Conservation (phyloP, 2,329 filamentous ascomycete species). For the Myriosclerotinia curreyana region DNA sequence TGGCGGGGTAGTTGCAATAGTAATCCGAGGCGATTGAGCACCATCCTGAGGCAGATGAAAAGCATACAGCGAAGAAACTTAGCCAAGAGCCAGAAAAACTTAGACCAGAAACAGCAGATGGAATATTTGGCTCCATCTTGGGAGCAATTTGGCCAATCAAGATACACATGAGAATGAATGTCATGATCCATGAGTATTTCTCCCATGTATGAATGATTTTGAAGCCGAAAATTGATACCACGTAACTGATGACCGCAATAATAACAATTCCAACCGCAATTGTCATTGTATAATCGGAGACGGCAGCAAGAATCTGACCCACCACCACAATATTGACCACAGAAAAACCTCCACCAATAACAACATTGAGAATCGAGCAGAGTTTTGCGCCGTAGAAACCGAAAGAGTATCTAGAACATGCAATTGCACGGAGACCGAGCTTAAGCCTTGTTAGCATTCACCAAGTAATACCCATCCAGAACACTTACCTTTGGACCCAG, state of each 20-base stretch:
- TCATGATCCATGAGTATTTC: slow-evolving; percentile 49
- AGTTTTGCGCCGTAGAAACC: slow-evolving; percentile 51
- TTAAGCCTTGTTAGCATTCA: slow-evolving; percentile 20
- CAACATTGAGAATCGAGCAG: slow-evolving; percentile 46
- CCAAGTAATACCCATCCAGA: background rate
- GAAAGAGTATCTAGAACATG: slow-evolving; percentile 47
- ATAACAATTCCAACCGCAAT: slow-evolving; percentile 42
- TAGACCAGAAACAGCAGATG: slow-evolving; percentile 39
- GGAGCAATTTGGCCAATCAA: slow-evolving; percentile 47
- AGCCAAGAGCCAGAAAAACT: slow-evolving; percentile 39
- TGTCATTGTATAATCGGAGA: slow-evolving; percentile 42
- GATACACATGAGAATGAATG: slow-evolving; percentile 47
- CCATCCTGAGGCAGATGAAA: slow-evolving; percentile 37
- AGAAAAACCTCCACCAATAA: slow-evolving; percentile 44
- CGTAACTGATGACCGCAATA: slow-evolving; percentile 34
- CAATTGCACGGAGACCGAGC: slow-evolving; percentile 44
- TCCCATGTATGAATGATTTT: slow-evolving; percentile 47
- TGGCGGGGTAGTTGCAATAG: slow-evolving; percentile 38
- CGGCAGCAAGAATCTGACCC: slow-evolving; percentile 39
- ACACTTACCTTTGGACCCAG: slow-evolving; percentile 43
- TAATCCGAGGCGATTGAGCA: slow-evolving; percentile 38
- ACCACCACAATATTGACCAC: slow-evolving; percentile 48
- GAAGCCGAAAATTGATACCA: slow-evolving; percentile 40
- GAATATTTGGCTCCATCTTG: slow-evolving; percentile 43
- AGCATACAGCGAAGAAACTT: slow-evolving; percentile 35